Evolutionary conservation across 1,139 yeast genomes (phyloP).

Genomic region (Yamadazyma buinensis): DNA sequence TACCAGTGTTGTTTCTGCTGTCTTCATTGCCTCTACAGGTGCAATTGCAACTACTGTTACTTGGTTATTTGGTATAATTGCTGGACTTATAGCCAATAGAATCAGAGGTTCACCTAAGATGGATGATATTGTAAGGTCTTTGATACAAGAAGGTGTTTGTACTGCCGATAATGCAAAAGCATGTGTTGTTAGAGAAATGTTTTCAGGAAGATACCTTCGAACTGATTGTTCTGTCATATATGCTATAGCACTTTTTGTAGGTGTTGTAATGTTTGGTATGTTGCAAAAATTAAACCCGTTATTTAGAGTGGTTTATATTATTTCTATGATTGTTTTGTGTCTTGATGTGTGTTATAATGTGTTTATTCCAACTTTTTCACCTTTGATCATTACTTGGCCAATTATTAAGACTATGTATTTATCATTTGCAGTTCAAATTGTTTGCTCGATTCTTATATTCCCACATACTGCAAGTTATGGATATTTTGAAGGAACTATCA

Average conservation of each 20-base stretch:
- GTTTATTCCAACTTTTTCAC: constrained; percentile 26
- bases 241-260: constrained; percentile 23
- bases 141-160: constrained; percentile 28
- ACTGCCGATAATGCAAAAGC: constrained; percentile 15
- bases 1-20: constrained; percentile 18
- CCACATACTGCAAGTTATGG: constrained; percentile 29
- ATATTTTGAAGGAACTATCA: constrained; percentile 19
- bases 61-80: constrained; percentile 25
- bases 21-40: constrained; percentile 16
- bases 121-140: constrained; percentile 14
- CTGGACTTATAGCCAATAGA: constrained; percentile 22
- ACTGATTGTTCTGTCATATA: constrained; percentile 25
- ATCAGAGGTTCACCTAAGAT: constrained; percentile 25
- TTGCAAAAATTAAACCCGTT: constrained; percentile 19
- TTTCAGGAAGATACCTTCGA: constrained; percentile 26
- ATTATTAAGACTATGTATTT: constrained; percentile 26
- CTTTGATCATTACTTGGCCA: constrained; percentile 18
- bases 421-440: constrained; percentile 19
- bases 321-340: constrained; percentile 20
- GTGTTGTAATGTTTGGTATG: constrained; percentile 24
- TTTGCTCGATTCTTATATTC: constrained; percentile 20
- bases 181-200: constrained; percentile 23
- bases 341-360: constrained; percentile 25
- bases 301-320: constrained; percentile 19
- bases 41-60: constrained; percentile 18